Base-by-base conservation (phyloP, 2,329 filamentous ascomycete species). In the Pseudogymnoascus sp. region DNA sequence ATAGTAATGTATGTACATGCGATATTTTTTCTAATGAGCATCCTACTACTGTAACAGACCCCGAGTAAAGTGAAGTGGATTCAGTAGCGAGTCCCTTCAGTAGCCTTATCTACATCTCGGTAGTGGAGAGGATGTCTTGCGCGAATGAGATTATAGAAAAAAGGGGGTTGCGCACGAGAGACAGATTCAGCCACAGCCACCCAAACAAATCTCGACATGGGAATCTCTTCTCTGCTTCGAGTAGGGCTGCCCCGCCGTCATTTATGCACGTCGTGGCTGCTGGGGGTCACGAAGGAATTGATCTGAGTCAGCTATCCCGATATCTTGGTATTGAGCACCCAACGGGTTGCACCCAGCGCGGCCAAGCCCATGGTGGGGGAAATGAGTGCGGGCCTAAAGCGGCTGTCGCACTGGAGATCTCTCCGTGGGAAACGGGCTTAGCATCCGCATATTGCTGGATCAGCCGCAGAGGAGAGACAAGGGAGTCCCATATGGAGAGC, bases 281-380 rank as follows among this genome's bases (percentile, higher is more conserved):
- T 33, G 50, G 50, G 47, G 50, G n/a, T 33, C n/a, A 33, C 7
- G 6, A 56, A 19, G 29, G 50, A 33, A 56, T 56, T 56, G 50
- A 56, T 56, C 50, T 56, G n/a, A 56, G 50, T 56, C 50, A 56
- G 50, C 50, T 33, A 56, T 56, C 50, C 50, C 50, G 50, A 56
- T 56, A 56, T 56, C 50, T 56, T 56, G 50, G 50, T 56, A 56
- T n/a, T 56, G 50, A 33, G 50, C 7, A 53, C 47, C 50, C 50
- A 19, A n/a, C 26, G 50, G 50, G 50, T 31, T 4, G 26, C 21
- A 6, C 50, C 44, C 50, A 56, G 50, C 29, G 31, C 50, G 29
- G 50, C 29, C 29, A 56, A 56, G 50, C 50, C 50, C 50, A 56
- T 56, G 50, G 50, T 56, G 50, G 50, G 50, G 50, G 50, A 56